A percentile compares a stretch with the other conserved stretches of the same genome.
These are phyloP conservation scores for Penicillium lagena DNA, from an alignment of 495 filamentous ascomycete species.

Conservation along the genomic window DNA sequence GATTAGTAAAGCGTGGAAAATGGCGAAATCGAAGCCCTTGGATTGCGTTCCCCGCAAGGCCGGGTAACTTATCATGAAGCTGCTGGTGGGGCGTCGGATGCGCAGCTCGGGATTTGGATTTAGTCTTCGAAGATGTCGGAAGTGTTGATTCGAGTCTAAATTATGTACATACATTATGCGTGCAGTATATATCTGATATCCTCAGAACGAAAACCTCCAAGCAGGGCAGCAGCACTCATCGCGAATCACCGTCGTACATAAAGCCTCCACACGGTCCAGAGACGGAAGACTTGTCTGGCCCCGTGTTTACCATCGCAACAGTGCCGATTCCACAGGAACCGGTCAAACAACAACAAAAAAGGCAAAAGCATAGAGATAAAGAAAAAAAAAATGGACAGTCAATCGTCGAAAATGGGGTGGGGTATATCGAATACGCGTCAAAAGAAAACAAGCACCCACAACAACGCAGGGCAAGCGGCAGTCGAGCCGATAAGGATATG, in stretches of 20 bases:
- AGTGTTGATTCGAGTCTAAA: slow-evolving; percentile 15
- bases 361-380: slow-evolving; percentile 11
- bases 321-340: slow-evolving; percentile 11
- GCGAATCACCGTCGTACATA: slow-evolving; percentile 13
- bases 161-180: slow-evolving; percentile 27
- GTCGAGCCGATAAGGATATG: slow-evolving; percentile 13
- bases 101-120: no score
- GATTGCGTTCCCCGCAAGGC: not conserved
- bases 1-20: slow-evolving; percentile 22
- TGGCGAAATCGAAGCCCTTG: slow-evolving; percentile 10
- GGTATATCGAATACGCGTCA: slow-evolving; percentile 30
- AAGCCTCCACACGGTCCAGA: not conserved
- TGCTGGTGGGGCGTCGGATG: no score
- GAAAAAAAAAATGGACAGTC: slow-evolving; percentile 15
- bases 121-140: no score
- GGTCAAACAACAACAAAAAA: slow-evolving; percentile 6
- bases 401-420: slow-evolving; percentile 21
- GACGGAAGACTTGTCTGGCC: not conserved
- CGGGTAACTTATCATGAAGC: no score
- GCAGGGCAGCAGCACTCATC: not conserved
- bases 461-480: not conserved
- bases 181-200: slow-evolving; percentile 18
- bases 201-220: slow-evolving; percentile 7
- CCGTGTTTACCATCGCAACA: slow-evolving; percentile 1
- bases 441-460: slow-evolving; percentile 7